Evolutionary conservation across 106 monocot species (phyloP).

Genomic region (Platanthera zijinensis): DNA sequence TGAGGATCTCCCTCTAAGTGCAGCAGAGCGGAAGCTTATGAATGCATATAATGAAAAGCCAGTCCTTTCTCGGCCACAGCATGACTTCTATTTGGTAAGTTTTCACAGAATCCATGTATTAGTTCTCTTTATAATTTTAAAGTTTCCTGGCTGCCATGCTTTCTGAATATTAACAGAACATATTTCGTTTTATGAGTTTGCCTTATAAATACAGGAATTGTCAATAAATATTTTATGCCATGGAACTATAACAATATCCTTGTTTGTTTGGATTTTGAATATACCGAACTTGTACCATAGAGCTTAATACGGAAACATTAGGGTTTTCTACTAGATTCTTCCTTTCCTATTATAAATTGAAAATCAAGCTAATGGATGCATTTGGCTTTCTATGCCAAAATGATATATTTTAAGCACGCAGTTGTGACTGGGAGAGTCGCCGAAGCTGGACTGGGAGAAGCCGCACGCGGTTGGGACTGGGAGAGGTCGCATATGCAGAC

Average conservation of each 20-base stretch:
- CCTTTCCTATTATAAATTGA: background rate
- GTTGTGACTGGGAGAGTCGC: no score
- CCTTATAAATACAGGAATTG: background rate
- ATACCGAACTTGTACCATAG: background rate
- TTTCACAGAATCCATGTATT: background rate
- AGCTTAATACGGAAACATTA: background rate
- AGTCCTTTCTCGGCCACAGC: conserved; percentile 94
- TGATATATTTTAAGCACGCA: background rate
- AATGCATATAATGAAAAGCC: conserved; percentile 98
- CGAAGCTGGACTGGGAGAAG: no score
- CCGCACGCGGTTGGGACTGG: no score
- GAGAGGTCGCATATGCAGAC: no score
- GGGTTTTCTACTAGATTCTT: background rate
- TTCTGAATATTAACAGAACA: conserved; percentile 1
- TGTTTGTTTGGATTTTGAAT: background rate
- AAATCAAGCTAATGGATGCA: background rate
- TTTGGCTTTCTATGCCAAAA: background rate
- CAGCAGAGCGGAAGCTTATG: conserved; percentile 90
- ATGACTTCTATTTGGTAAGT: conserved; percentile 84
- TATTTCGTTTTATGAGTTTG: background rate
- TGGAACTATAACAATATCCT: background rate
- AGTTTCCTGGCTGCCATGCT: background rate
- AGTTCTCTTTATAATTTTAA: background rate
- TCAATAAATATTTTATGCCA: background rate
- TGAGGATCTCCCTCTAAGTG: conserved; percentile 78